Evolutionary conservation across 2,329 filamentous ascomycete genomes (phyloP).

Genomic region (Pestalotiopsis sp.): DNA sequence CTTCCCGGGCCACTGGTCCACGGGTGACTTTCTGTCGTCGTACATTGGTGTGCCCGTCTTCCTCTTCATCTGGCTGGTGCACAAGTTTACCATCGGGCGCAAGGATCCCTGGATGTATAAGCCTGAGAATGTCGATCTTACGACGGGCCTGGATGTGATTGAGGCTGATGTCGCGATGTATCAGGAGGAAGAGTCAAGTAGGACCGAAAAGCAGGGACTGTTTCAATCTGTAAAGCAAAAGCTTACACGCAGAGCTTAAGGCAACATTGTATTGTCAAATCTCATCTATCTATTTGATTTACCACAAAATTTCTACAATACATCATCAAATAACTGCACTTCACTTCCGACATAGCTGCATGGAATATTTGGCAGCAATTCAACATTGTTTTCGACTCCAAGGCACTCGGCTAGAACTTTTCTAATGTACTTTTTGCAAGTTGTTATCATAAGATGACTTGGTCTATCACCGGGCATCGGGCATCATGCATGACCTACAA

Average conservation of each 20-base stretch:
- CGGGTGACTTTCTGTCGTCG: conserved; percentile 61
- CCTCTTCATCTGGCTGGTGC: conserved; percentile 60
- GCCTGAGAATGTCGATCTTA: neutral
- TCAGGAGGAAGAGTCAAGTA: neutral
- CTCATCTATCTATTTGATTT: too few relatives aligned
- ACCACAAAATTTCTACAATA: too few relatives aligned
- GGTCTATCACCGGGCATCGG: too few relatives aligned
- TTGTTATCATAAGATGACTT: too few relatives aligned
- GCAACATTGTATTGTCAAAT: neutral
- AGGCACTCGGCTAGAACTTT: too few relatives aligned
- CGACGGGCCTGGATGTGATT: neutral
- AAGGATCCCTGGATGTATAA: neutral
- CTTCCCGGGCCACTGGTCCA: conserved; percentile 51
- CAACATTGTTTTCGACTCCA: too few relatives aligned
- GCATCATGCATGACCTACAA: too few relatives aligned
- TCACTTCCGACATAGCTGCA: too few relatives aligned
- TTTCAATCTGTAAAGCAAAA: neutral
- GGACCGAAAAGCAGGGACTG: neutral
- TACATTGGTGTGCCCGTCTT: conserved; percentile 74
- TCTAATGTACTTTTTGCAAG: too few relatives aligned
- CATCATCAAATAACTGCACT: too few relatives aligned
- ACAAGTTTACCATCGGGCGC: conserved; percentile 54
- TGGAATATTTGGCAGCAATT: too few relatives aligned
- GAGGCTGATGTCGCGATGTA: neutral
- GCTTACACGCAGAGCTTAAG: too few relatives aligned